phyloP scores from a whole-genome alignment of 176 grass and related monocot genomes.

The Bonia amplexicaulis region DNA sequence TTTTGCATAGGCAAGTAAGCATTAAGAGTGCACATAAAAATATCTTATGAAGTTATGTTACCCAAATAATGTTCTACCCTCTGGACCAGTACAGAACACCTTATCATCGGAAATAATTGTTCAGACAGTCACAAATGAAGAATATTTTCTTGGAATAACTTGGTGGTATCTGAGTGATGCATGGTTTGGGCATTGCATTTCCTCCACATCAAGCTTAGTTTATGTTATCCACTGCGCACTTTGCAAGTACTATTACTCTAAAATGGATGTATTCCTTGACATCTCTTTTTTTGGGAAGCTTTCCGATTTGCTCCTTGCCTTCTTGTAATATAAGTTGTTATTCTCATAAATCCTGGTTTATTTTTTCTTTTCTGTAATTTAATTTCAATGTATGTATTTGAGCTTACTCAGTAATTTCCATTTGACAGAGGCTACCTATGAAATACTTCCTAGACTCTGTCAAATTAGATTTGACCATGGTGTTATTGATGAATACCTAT shows the following conservation, averaged over 20 bases:
- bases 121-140: not conserved
- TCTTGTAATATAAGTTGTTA: not conserved
- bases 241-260: not conserved
- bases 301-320: not conserved
- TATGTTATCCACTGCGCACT: not conserved
- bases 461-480: slow-evolving; percentile 99
- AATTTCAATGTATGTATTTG: slow-evolving; percentile 1
- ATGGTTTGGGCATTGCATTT: not conserved
- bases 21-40: not conserved
- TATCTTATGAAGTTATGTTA: not conserved
- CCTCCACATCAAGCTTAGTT: not conserved
- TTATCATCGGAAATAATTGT: slow-evolving; percentile 2
- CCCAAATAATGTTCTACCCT: not conserved
- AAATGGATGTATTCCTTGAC: not conserved
- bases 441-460: slow-evolving; percentile 90
- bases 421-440: slow-evolving; percentile 72
- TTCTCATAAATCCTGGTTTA: not conserved
- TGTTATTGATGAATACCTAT: slow-evolving; percentile 79
- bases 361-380: not conserved
- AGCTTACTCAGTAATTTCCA: not conserved
- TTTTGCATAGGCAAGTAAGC: not conserved
- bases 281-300: not conserved
- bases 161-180: slow-evolving; percentile 1
- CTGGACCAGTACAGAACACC: not conserved
- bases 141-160: not conserved